phyloP scores from a whole-genome alignment of 2,329 filamentous ascomycete genomes.

The Aspergillus sergii region DNA sequence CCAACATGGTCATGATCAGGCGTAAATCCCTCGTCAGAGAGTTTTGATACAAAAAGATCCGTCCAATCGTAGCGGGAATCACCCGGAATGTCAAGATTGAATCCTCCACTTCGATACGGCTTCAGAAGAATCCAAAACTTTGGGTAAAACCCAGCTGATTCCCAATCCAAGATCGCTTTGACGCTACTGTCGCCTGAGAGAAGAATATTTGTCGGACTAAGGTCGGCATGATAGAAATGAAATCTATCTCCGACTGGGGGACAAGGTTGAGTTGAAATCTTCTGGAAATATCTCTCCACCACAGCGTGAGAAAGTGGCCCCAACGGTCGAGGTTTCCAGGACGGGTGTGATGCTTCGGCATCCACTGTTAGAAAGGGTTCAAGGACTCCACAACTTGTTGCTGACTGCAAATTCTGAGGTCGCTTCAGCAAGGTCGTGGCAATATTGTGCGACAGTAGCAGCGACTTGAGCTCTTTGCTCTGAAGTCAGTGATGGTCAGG shows the following conservation, averaged over 20 bases:
- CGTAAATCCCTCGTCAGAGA: not conserved
- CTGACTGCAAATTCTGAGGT: not conserved
- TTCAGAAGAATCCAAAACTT: constrained; percentile 15
- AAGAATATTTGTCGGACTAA: constrained; percentile 13
- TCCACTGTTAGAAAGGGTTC: constrained; percentile 4
- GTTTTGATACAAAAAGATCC: not conserved
- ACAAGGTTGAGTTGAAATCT: not conserved
- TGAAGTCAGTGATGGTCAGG: constrained; percentile 7
- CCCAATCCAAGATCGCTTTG: constrained; percentile 14
- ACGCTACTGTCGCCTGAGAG: constrained; percentile 9
- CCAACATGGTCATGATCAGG: not conserved
- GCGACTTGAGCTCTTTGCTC: not conserved
- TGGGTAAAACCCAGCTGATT: constrained; percentile 13
- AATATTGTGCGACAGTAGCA: constrained; percentile 7
- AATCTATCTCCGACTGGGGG: not conserved
- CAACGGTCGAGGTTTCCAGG: constrained; percentile 2
- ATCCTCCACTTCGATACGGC: constrained; percentile 5
- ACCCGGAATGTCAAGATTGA: not conserved
- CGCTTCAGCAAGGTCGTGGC: not conserved
- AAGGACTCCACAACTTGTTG: constrained; percentile 8
- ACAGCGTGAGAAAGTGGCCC: not conserved
- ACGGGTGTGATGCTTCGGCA: not conserved
- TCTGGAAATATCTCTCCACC: constrained; percentile 2
- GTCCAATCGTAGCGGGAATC: not conserved
- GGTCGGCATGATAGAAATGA: constrained; percentile 10